These are phyloP conservation scores for Stenogyne calaminthoides DNA, from an alignment of 305 asterid genomes.

Conservation along the genomic window DNA sequence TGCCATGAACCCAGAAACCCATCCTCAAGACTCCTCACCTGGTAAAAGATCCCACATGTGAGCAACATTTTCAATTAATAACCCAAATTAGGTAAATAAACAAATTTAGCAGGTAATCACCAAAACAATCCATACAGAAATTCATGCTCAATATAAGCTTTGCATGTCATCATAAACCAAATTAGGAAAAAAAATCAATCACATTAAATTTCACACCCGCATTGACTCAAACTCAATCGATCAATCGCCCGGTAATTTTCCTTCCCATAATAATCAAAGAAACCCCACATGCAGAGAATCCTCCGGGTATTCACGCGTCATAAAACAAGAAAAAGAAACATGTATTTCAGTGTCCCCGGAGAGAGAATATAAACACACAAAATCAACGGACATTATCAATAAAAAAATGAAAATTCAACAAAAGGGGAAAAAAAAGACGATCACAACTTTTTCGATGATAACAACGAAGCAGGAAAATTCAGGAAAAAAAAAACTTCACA, in stretches of 20 bases:
- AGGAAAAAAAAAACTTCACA: not conserved
- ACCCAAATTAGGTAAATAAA: conserved; percentile 1
- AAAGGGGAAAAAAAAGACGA: conserved; percentile 4
- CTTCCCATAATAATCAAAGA: conserved; percentile 29
- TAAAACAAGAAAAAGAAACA: not conserved
- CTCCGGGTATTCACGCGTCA: not conserved
- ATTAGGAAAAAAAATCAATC: conserved; percentile 19
- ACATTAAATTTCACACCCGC: conserved; percentile 8
- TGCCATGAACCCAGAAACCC: conserved; percentile 96
- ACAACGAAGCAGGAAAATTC: not conserved
- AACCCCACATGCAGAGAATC: conserved; percentile 48
- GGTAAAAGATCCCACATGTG: conserved; percentile 30
- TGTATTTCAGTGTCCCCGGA: not conserved
- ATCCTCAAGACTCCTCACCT: conserved; percentile 89
- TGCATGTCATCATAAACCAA: conserved; percentile 36
- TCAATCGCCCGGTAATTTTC: conserved; percentile 8
- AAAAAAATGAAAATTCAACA: not conserved
- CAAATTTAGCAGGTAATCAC: conserved; percentile 10
- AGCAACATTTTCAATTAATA: not conserved
- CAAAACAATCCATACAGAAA: not conserved
- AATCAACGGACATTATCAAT: not conserved
- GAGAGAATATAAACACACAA: conserved; percentile 5
- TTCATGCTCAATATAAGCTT: not conserved
- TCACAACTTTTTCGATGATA: not conserved
- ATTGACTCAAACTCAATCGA: conserved; percentile 13